Base-by-base conservation (phyloP, 345 rosid species). In the Hypericum androsaemum region DNA sequence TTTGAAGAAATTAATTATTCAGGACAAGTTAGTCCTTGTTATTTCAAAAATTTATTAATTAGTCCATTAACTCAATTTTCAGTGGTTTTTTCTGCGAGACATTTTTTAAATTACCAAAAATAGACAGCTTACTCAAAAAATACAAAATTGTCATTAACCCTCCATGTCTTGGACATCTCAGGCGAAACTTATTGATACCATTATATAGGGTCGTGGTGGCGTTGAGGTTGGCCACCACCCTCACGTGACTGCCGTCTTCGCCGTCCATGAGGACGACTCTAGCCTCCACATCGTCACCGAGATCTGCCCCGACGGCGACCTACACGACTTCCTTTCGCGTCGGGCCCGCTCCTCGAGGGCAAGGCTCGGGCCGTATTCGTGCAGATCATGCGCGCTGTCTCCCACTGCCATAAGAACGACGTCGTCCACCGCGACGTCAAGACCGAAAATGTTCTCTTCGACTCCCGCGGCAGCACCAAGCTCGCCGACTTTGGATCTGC, bases 401-500 rank as follows among this genome's bases (percentile, higher is more conserved):
- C 74, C 8, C 95, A 92, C 63, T 84, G 89, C 52, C 98, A 92
- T 75, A 38, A 64, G 5, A 44, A 41, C 55, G 70, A 84, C 5
- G 72, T 92, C 10, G 82, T 81, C 11, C 98, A 92, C 36, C 68
- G 94, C 0, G 98, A 92, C 39, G 63, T 85, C 5, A 92, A 92
- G 59, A 88, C 83, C 0, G 96, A 88, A 0, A 92, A 92, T 62
- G 49, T 88, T 3, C 60, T 85, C 11, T 60, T 92, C 5, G 82
- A 77, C 53, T 69, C 60, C 5, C 42, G 57, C 51, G 68, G 37
- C 6, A 43, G 37, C 1, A 39, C 83, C 43, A 81, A 75, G 62
- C 64, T 88, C 0, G 88, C 78, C 0, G 96, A 92, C 53, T 88
- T 85, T 11, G 96, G 96, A 10, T 88, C 81, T 1, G 88, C 89